Evolutionary conservation across 371 early-diverging fungal species (phyloP).

Genomic region (Mucor indicus): DNA sequence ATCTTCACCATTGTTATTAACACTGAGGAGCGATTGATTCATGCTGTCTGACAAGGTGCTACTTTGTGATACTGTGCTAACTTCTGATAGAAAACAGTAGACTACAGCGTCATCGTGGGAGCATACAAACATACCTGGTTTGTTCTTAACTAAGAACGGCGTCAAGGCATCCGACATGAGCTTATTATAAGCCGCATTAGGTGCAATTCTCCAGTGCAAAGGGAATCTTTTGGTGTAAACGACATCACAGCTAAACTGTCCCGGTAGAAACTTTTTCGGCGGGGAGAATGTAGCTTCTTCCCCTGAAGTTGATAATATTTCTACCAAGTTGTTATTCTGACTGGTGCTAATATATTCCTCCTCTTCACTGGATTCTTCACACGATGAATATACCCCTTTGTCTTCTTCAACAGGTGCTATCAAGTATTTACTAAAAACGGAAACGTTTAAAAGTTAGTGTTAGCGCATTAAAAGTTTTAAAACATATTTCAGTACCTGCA

Average conservation of each 20-base stretch:
- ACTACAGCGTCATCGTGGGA: slow-evolving; percentile 53
- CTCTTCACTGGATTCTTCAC: slow-evolving; percentile 55
- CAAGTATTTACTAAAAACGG: slow-evolving; percentile 74
- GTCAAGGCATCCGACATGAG: slow-evolving; percentile 54
- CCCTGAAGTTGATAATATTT: slow-evolving; percentile 39
- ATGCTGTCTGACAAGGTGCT: slow-evolving; percentile 8
- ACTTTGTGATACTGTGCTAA: slow-evolving; percentile 6
- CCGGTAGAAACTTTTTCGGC: slow-evolving; percentile 47
- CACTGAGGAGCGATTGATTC: slow-evolving; percentile 1
- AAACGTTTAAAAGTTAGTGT: no score
- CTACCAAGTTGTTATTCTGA: slow-evolving; percentile 36
- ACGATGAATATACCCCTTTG: slow-evolving; percentile 29
- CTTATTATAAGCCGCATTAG: slow-evolving; percentile 61
- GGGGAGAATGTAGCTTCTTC: slow-evolving; percentile 36
- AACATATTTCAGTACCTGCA: slow-evolving; percentile 53
- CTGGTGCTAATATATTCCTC: slow-evolving; percentile 1
- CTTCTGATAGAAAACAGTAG: slow-evolving; percentile 63
- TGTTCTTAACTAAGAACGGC: slow-evolving; percentile 69
- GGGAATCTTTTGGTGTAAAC: slow-evolving; percentile 64
- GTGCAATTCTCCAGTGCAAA: slow-evolving; percentile 75
- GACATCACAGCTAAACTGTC: slow-evolving; percentile 73
- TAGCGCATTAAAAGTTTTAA: no score
- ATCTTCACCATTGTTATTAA: background rate
- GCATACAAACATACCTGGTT: slow-evolving; percentile 72
- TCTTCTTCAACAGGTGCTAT: slow-evolving; percentile 46